Evolutionary conservation across 108 stramenopile species (phyloP).

Genomic region (Cylindrotheca fusiformis): DNA sequence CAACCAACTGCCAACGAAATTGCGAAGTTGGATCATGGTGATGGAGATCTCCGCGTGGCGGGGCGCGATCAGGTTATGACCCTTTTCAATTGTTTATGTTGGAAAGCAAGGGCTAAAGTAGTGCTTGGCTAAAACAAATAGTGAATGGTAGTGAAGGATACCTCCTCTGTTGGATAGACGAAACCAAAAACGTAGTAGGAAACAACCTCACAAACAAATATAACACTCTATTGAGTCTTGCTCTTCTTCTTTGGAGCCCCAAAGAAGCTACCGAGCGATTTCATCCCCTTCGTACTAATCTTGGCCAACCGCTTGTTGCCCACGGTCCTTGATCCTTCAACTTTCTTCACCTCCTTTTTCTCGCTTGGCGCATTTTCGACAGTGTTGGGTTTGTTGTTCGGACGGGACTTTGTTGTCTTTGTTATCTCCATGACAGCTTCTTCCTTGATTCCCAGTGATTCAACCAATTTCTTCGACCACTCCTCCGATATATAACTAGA

Average conservation of each 20-base stretch:
- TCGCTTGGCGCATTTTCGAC: not conserved
- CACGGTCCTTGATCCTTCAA: constrained; percentile 37
- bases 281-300: constrained; percentile 79
- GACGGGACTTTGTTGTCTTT: not conserved
- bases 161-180: too few relatives aligned
- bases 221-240: too few relatives aligned
- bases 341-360: constrained; percentile 13
- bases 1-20: too few relatives aligned
- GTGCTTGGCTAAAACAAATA: too few relatives aligned
- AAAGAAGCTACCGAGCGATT: constrained; percentile 64
- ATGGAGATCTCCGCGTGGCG: too few relatives aligned
- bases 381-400: not conserved
- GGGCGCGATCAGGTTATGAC: too few relatives aligned
- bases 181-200: too few relatives aligned
- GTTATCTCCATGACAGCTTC: not conserved
- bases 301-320: constrained; percentile 66
- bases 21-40: too few relatives aligned
- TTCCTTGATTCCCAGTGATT: constrained; percentile 15
- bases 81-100: too few relatives aligned
- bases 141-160: too few relatives aligned
- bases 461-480: constrained; percentile 46
- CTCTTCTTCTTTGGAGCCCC: constrained; percentile 31
- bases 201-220: too few relatives aligned
- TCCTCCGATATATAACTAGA: constrained; percentile 52
- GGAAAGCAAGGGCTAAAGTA: too few relatives aligned